Percentiles rank a stretch among this genome's conserved stretches.
phyloP scores from a whole-genome alignment of 257 asterid genomes.

The Hygrophila difformis region DNA sequence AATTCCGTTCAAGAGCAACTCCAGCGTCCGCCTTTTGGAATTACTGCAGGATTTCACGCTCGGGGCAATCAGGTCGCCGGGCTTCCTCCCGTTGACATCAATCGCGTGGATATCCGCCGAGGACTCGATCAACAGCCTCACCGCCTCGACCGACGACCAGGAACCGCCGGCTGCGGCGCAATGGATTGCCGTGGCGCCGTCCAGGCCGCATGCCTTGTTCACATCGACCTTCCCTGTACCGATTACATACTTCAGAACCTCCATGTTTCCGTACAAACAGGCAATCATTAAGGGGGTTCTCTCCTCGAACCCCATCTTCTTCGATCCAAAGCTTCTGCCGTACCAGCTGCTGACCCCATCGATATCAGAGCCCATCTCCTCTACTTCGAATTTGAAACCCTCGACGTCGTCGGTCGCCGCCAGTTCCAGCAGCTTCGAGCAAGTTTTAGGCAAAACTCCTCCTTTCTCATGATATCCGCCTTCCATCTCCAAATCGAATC shows the following conservation, averaged over 20 bases:
- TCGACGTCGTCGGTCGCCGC: conserved; percentile 66
- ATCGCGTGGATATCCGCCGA: conserved; percentile 36
- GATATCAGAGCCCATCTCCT: conserved; percentile 44
- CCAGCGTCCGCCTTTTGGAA: conserved; percentile 37
- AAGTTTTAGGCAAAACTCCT: too few relatives aligned
- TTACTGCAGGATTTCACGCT: conserved; percentile 24
- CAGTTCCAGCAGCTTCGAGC: conserved; percentile 69
- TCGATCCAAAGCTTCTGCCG: conserved; percentile 54
- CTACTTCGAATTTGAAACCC: conserved; percentile 45
- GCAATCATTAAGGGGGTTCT: conserved; percentile 77
- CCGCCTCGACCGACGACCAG: conserved; percentile 36
- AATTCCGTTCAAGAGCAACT: conserved; percentile 52
- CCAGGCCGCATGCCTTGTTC: conserved; percentile 60
- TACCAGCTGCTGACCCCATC: conserved; percentile 70
- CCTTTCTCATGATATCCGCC: conserved; percentile 21
- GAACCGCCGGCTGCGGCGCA: conserved; percentile 80
- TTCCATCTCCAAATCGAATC: conserved; percentile 42
- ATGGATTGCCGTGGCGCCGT: conserved; percentile 80
- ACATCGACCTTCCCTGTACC: conserved; percentile 47
- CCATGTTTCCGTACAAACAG: conserved; percentile 59
- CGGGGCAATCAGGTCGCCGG: conserved; percentile 51
- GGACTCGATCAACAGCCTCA: conserved; percentile 44
- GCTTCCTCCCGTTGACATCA: conserved; percentile 53
- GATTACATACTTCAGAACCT: conserved; percentile 47
- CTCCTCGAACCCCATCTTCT: conserved; percentile 67